A percentile compares a stretch with the other conserved stretches of the same genome.
phyloP scores from a whole-genome alignment of 2,329 filamentous ascomycete genomes.

The Colletotrichum incanum region DNA sequence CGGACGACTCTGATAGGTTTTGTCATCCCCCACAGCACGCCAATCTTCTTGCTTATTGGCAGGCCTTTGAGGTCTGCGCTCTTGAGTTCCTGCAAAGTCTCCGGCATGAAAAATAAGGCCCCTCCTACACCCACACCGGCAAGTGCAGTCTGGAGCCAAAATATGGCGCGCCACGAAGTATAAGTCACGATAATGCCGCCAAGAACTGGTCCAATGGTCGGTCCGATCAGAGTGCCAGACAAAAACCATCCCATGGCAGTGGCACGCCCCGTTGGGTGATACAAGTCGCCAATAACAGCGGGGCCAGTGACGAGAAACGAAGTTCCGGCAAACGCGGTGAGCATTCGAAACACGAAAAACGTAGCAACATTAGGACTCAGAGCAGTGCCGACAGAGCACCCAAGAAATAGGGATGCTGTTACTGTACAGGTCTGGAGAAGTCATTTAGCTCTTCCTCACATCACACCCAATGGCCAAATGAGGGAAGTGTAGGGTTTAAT shows the following conservation, averaged over 20 bases:
- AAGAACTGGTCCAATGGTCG: constrained; percentile 75
- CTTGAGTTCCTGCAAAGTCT: constrained; percentile 77
- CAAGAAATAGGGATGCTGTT: constrained; percentile 66
- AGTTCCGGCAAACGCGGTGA: constrained; percentile 81
- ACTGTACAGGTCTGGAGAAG: constrained; percentile 42
- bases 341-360: constrained; percentile 79
- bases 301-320: constrained; percentile 78
- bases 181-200: constrained; percentile 81
- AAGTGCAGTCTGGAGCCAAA: constrained; percentile 79
- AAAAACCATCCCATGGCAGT: constrained; percentile 79
- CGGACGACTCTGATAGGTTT: constrained; percentile 77
- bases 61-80: constrained; percentile 73
- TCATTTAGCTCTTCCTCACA: constrained; percentile 1
- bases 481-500: no score
- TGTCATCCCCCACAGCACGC: constrained; percentile 61
- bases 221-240: constrained; percentile 76
- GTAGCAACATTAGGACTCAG: constrained; percentile 75
- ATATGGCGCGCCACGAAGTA: constrained; percentile 77
- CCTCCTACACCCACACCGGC: constrained; percentile 69
- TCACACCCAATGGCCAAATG: neutral
- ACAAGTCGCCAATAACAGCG: constrained; percentile 72
- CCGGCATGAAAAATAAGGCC: constrained; percentile 74
- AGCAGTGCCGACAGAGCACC: constrained; percentile 76
- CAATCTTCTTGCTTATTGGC: constrained; percentile 60
- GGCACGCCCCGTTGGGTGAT: constrained; percentile 73